phyloP scores from a whole-genome alignment of 2,329 filamentous ascomycete genomes.

The Stemphylium lycopersici region DNA sequence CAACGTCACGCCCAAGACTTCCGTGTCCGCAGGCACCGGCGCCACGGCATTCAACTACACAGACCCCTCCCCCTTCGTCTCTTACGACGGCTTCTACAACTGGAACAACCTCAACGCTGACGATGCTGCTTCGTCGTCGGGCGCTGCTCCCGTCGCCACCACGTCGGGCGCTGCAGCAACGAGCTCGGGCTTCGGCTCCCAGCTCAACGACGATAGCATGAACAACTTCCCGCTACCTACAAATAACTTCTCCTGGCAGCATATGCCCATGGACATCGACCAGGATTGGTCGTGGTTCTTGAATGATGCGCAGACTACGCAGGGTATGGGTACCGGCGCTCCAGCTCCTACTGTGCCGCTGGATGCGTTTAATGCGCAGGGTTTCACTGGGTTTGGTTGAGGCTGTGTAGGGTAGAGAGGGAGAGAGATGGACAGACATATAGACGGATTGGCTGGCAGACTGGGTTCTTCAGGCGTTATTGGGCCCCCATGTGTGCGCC shows the following conservation, averaged over 20 bases:
- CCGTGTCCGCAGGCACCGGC: conserved; percentile 18
- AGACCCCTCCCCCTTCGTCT: conserved; percentile 40
- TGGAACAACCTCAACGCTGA: conserved; percentile 31
- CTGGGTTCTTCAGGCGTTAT: neutral
- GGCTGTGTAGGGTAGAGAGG: neutral
- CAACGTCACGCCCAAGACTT: conserved; percentile 22
- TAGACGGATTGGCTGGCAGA: too few relatives aligned
- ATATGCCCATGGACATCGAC: conserved; percentile 50
- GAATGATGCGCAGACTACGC: conserved; percentile 35
- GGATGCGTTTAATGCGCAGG: conserved; percentile 28
- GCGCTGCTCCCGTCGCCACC: neutral
- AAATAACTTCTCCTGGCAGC: conserved; percentile 48
- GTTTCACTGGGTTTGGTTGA: conserved; percentile 37
- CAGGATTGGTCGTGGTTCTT: conserved; percentile 52
- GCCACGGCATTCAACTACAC: conserved; percentile 17
- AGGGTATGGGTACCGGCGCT: conserved; percentile 7
- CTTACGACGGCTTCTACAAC: conserved; percentile 51
- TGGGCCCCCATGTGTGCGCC: neutral
- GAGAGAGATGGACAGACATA: too few relatives aligned
- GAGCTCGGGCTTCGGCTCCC: conserved; percentile 11
- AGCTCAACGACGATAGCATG: conserved; percentile 42
- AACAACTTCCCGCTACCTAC: conserved; percentile 41
- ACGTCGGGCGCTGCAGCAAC: neutral
- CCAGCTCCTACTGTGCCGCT: conserved; percentile 2
- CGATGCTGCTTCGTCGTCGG: conserved; percentile 9